Evolutionary conservation across 768 basidiomycete genomes (phyloP), one percentile per base, ranked within the genome.

Genomic region (Fomitopsis pulvina): DNA sequence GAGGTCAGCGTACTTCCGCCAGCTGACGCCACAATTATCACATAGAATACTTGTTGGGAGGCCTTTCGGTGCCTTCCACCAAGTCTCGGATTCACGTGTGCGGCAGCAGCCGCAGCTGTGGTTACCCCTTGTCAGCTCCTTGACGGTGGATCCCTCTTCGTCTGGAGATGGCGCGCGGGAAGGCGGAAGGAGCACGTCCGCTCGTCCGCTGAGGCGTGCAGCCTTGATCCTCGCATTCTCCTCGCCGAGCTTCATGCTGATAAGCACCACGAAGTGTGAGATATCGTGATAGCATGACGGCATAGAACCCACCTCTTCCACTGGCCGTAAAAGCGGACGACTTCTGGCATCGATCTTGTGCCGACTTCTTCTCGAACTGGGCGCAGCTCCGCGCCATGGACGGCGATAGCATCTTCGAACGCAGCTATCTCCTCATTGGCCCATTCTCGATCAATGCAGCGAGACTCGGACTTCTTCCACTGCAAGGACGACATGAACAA

Each of bases 1-100:
- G 43, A 93, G 71, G 57, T 94, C 92, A 0, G 90, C 92, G 63
- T 96, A 96, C 67, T 94, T 96, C 57, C 92, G 75, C 86, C 91
- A 96, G 55, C 86, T 87, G 40, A 81, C 78, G 11, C 92, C 92
- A 60, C 92, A 96, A 25, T 66, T 74, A 41, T 94, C 89, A 62
- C 92, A 96, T 47, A 95, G 79, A 32, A 92, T 77, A 51, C 75
- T 76, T 1, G 85, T 85, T 0, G 74, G 66, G n/a, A 94, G 75
- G 20, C 86, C 87, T 62, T 89, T 89, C 2, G 92, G 93, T 12
- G 92, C 91, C 63, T 87, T 89, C 91, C 91, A 96, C 92, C 92
- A 96, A 2, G 67, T 69, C 30, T 74, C 74, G 5, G 87, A 87
- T 52, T 91, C 87, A 48, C 83, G 81, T 6, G 87, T 88, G 43